Conservation (phyloP, 73 alveolate genomes). For the Paraurostyla sp. region DNA sequence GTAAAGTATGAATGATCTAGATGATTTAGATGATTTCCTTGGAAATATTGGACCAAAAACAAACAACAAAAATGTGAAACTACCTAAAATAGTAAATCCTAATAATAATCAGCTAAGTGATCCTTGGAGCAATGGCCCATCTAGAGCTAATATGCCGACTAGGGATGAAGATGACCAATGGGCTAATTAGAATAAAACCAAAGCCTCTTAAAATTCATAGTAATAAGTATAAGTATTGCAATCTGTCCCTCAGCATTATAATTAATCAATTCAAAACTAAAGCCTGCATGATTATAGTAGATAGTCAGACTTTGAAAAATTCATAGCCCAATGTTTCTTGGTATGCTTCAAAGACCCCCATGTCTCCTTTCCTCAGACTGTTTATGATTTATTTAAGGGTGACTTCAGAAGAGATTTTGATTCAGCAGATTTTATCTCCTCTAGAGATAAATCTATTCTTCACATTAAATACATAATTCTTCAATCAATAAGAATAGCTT, state of each 20-base stretch:
- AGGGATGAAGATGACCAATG: constrained; percentile 57
- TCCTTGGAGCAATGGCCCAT: constrained; percentile 13
- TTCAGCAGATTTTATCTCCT: neutral
- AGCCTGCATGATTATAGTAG: too few species aligned
- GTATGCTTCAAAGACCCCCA: constrained; percentile 9
- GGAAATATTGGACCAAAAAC: constrained; percentile 2
- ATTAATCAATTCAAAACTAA: too few species aligned
- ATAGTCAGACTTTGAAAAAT: constrained; percentile 24
- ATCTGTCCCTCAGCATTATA: too few species aligned
- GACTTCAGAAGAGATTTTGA: constrained; percentile 48
- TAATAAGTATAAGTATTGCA: neutral
- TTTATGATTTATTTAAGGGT: constrained; percentile 46
- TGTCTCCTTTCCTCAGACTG: constrained; percentile 14
- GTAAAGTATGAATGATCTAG: constrained; percentile 42
- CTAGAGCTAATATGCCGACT: neutral
- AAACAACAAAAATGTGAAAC: neutral
- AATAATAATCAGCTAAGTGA: neutral
- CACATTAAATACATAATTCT: constrained; percentile 21
- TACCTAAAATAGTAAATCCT: neutral
- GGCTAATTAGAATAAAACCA: neutral
- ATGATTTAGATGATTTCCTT: constrained; percentile 50
- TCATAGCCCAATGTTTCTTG: constrained; percentile 5
- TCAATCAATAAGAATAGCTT: constrained; percentile 57
- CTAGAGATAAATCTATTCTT: neutral
- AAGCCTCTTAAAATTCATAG: neutral